A percentile compares a stretch with the other conserved stretches of the same genome.
phyloP scores from a whole-genome alignment of 2,329 filamentous ascomycete genomes.

The Macrophomina tecta region DNA sequence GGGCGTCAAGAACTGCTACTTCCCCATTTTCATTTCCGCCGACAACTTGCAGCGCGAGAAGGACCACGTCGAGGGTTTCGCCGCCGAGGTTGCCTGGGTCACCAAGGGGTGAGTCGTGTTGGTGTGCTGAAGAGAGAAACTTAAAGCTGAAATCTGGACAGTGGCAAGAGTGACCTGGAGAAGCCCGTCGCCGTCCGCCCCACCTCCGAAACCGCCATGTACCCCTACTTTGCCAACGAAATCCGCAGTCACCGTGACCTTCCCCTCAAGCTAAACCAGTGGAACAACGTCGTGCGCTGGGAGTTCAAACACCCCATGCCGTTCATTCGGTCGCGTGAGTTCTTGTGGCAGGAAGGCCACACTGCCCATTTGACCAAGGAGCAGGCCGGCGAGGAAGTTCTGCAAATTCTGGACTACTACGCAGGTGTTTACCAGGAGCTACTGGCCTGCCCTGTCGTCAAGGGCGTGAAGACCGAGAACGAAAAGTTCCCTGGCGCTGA shows the following conservation, averaged over 20 bases:
- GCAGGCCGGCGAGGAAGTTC: slow-evolving; percentile 81
- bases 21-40: slow-evolving; percentile 92
- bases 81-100: slow-evolving; percentile 88
- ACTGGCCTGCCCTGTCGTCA: slow-evolving; percentile 91
- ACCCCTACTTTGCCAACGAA: slow-evolving; percentile 95
- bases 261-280: slow-evolving; percentile 93
- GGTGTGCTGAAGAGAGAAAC: neutral
- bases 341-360: slow-evolving; percentile 98
- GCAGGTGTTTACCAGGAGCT: slow-evolving; percentile 91
- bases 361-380: slow-evolving; percentile 87
- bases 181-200: slow-evolving; percentile 74
- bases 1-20: slow-evolving; percentile 94
- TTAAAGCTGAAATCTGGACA: slow-evolving; percentile 42
- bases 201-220: slow-evolving; percentile 83
- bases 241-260: slow-evolving; percentile 96
- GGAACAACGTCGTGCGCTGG: slow-evolving; percentile 96
- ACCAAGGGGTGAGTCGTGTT: slow-evolving; percentile 50
- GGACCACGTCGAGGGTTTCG: slow-evolving; percentile 97
- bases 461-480: slow-evolving; percentile 93
- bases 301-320: slow-evolving; percentile 90
- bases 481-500: slow-evolving; percentile 97
- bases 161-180: slow-evolving; percentile 91
- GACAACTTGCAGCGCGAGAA: slow-evolving; percentile 89
- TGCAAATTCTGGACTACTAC: slow-evolving; percentile 93
- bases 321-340: slow-evolving; percentile 92